phyloP scores from a whole-genome alignment of 2,329 filamentous ascomycete species.

The Botryosphaeria dothidea region DNA sequence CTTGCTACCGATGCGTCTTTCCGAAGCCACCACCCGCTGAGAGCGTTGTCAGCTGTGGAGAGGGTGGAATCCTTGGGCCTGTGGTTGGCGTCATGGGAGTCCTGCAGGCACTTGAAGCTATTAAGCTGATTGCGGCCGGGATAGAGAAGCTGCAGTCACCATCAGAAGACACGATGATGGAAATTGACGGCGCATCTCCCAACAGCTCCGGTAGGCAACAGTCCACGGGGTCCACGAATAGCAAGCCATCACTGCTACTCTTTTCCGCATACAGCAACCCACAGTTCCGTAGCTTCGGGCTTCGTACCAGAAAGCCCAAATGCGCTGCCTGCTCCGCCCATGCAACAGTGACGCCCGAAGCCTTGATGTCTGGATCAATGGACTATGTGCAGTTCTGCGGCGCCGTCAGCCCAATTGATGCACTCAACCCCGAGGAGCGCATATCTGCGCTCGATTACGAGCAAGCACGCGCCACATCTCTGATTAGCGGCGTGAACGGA shows the following conservation, averaged over 20 bases:
- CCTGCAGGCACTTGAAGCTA: slow-evolving; percentile 83
- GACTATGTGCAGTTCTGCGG: slow-evolving; percentile 91
- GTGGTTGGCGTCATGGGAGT: slow-evolving; percentile 94
- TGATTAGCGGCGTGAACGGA: background rate
- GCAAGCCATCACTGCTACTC: slow-evolving; percentile 48
- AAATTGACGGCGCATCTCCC: background rate
- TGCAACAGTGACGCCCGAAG: slow-evolving; percentile 63
- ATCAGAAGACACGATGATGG: slow-evolving; percentile 2
- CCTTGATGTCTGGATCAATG: slow-evolving; percentile 64
- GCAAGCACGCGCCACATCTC: slow-evolving; percentile 24
- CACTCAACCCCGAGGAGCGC: slow-evolving; percentile 66
- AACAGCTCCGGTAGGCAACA: slow-evolving; percentile 30
- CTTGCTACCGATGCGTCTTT: slow-evolving; percentile 94
- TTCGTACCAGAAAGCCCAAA: slow-evolving; percentile 67
- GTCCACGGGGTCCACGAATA: slow-evolving; percentile 24
- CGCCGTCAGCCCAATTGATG: slow-evolving; percentile 52
- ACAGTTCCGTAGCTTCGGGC: slow-evolving; percentile 72
- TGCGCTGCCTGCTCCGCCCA: slow-evolving; percentile 76
- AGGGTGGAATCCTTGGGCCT: slow-evolving; percentile 88
- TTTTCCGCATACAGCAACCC: slow-evolving; percentile 56
- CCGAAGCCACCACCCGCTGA: slow-evolving; percentile 82
- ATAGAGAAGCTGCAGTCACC: background rate
- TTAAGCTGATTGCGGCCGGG: slow-evolving; percentile 70
- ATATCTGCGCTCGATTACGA: slow-evolving; percentile 61
- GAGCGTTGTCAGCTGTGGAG: slow-evolving; percentile 81